Percentiles rank a stretch among this genome's conserved stretches.
Conservation (phyloP, 2,329 filamentous ascomycete genomes). For the Aspergillus piperis region DNA sequence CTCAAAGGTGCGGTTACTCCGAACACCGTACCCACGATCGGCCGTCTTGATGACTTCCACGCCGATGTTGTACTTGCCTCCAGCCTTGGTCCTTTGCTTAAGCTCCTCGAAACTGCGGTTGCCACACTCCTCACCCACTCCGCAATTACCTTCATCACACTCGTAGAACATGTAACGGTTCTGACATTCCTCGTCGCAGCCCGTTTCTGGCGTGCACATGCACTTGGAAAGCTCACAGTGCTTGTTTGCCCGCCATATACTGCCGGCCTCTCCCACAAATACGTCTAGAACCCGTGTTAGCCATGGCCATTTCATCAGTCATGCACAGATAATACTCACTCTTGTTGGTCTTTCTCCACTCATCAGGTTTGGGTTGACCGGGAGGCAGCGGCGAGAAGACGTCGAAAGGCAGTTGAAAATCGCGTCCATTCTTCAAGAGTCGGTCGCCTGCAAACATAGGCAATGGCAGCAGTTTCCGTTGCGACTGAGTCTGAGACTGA, state of each 20-base stretch:
- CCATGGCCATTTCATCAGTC: neutral
- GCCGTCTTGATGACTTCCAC: constrained; percentile 92
- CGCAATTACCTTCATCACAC: constrained; percentile 88
- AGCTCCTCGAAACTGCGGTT: constrained; percentile 88
- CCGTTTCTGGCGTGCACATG: constrained; percentile 73
- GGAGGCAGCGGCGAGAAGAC: constrained; percentile 83
- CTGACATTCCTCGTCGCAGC: constrained; percentile 86
- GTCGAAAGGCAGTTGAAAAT: constrained; percentile 88
- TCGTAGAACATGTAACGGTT: constrained; percentile 98
- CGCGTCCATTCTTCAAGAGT: constrained; percentile 68
- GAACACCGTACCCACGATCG: constrained; percentile 87
- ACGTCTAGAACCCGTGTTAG: constrained; percentile 65
- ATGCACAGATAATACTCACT: constrained; percentile 61
- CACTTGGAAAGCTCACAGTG: constrained; percentile 75
- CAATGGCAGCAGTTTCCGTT: constrained; percentile 61
- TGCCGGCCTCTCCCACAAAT: constrained; percentile 80
- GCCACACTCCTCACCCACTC: constrained; percentile 72
- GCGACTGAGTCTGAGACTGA: constrained; percentile 28
- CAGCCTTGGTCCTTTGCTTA: constrained; percentile 70
- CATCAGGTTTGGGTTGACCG: constrained; percentile 86
- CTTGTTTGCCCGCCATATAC: constrained; percentile 77
- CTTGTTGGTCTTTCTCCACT: constrained; percentile 88
- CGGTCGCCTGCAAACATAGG: constrained; percentile 78
- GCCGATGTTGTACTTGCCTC: constrained; percentile 85
- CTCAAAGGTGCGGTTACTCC: constrained; percentile 83